Conservation (phyloP, 176 grass and related monocot species). For the Chrysopogon serrulatus region DNA sequence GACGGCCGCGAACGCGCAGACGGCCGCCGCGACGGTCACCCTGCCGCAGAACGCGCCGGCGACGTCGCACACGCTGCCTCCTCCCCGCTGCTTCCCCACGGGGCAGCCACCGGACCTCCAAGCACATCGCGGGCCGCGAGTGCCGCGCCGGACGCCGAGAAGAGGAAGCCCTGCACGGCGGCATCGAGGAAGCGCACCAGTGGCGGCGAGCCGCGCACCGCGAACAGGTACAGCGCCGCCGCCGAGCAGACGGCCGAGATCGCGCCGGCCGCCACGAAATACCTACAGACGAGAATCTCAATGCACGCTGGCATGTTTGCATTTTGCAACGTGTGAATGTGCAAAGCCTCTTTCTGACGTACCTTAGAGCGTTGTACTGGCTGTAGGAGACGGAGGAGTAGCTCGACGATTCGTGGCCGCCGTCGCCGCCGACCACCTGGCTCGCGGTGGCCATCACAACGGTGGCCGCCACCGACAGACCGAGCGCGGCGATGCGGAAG, state of each 20-base stretch:
- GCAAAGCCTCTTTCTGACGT: background rate
- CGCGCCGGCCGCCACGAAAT: constrained; percentile 26
- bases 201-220: background rate
- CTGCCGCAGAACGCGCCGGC: background rate
- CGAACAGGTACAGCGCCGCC: constrained; percentile 25
- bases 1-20: background rate
- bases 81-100: background rate
- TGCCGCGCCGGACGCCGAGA: constrained; percentile 21
- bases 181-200: constrained; percentile 13
- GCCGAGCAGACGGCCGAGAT: constrained; percentile 22
- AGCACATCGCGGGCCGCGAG: background rate
- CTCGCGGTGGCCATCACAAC: constrained; percentile 40
- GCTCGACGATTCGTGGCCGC: background rate
- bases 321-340: too few relatives aligned
- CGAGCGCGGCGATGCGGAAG: constrained; percentile 13
- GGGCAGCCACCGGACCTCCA: background rate
- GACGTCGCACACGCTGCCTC: background rate
- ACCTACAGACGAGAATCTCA: constrained; percentile 6
- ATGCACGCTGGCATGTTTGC: background rate
- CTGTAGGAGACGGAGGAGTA: constrained; percentile 1
- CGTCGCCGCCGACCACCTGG: background rate
- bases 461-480: constrained; percentile 27
- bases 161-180: constrained; percentile 18
- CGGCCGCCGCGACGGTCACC: background rate
- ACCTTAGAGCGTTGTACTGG: constrained; percentile 35